phyloP scores from a whole-genome alignment of 352 stramenopile genomes.

The Phytophthora rubi region DNA sequence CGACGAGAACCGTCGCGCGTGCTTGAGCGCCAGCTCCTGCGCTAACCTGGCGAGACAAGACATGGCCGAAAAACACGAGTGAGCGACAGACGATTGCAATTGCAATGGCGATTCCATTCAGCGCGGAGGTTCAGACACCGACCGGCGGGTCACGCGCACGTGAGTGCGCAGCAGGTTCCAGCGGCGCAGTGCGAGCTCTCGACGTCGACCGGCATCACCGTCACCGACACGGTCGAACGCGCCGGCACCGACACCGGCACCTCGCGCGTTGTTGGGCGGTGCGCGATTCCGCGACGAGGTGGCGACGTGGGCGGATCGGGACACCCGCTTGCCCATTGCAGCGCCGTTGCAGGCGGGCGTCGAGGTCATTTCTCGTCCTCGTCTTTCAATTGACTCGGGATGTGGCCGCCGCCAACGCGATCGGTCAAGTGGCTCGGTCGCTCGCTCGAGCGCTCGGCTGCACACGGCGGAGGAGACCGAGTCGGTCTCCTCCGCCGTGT shows the following conservation, averaged over 20 bases:
- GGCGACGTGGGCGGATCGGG: neutral
- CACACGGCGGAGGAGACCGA: no score
- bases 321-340: constrained; percentile 4
- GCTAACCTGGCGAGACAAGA: constrained; percentile 40
- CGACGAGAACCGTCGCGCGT: constrained; percentile 56
- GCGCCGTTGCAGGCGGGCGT: constrained; percentile 21
- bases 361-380: constrained; percentile 25
- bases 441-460: no score
- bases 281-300: neutral
- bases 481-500: constrained; percentile 4
- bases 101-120: constrained; percentile 10
- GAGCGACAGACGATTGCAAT: constrained; percentile 10
- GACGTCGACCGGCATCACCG: neutral
- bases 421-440: constrained; percentile 24
- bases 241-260: neutral
- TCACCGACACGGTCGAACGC: neutral
- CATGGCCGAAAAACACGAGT: neutral
- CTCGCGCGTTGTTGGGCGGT: neutral
- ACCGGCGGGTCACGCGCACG: constrained; percentile 72
- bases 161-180: constrained; percentile 71
- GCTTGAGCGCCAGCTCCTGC: constrained; percentile 51
- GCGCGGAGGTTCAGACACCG: constrained; percentile 12
- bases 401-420: neutral
- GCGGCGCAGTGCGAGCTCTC: constrained; percentile 37
- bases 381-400: neutral